Percentiles rank a stretch among this genome's conserved stretches.
Conservation (phyloP, 768 basidiomycete genomes). For the Inosperma sp. region DNA sequence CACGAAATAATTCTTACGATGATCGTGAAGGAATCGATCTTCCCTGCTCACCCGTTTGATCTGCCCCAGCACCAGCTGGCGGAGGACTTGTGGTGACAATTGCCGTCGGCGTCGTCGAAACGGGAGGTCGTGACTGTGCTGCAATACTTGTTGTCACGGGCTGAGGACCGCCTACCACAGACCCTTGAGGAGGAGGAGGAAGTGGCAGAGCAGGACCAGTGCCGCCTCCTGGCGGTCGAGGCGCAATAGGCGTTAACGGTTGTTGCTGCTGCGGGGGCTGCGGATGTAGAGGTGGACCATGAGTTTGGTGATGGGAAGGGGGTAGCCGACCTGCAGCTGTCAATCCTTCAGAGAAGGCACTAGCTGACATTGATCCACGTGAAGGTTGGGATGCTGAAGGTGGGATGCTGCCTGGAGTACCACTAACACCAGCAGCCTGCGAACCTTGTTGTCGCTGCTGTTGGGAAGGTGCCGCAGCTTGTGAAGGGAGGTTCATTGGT, state of each 20-base stretch:
- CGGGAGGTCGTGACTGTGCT: conserved; percentile 21
- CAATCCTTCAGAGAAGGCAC: conserved; percentile 10
- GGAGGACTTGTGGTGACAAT: conserved; percentile 8
- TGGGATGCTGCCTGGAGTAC: conserved; percentile 9
- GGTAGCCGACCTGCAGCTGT: conserved; percentile 29
- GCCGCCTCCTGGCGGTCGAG: conserved; percentile 4
- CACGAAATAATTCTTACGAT: conserved; percentile 2
- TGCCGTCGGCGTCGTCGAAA: conserved; percentile 8
- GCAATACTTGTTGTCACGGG: conserved; percentile 35
- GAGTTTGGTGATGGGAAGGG: conserved; percentile 14
- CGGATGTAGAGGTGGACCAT: conserved; percentile 7
- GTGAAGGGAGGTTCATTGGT: conserved; percentile 42
- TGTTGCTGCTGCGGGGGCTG: conserved; percentile 1
- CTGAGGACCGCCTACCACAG: no score
- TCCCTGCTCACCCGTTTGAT: neutral
- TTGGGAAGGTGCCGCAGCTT: conserved; percentile 54
- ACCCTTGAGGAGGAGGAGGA: neutral
- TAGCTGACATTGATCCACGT: neutral
- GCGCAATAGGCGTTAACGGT: neutral
- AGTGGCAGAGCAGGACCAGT: neutral
- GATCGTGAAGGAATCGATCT: neutral
- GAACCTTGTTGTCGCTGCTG: conserved; percentile 50
- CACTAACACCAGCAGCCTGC: conserved; percentile 1
- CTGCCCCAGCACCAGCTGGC: conserved; percentile 3
- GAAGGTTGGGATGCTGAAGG: conserved; percentile 22